Evolutionary conservation across 176 grass and related monocot species (phyloP), one percentile per base, ranked within the genome.

Genomic region (Oryza brachyantha): DNA sequence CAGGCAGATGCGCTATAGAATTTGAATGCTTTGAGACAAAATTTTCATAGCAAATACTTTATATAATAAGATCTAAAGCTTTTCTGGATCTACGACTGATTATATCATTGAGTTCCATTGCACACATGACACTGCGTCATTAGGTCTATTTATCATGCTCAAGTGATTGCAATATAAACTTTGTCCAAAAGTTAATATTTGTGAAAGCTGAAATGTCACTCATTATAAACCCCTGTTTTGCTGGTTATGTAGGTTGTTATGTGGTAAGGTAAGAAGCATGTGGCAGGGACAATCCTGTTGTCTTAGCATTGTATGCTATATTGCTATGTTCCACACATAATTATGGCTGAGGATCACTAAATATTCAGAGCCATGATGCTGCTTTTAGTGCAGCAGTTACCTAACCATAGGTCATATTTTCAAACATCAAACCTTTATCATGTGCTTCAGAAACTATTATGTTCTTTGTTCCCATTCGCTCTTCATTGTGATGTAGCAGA

Each of bases 201-300:
- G 52, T 78, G 29, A 50, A 66, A 50, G 66, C 5, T 66, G 42
- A 54, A 55, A 54, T 55, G 8, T 24, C 76, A 67, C 62, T 78
- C 4, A 66, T 66, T 27, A 19, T 54, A 54, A 79, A 79, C 0
- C 54, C 12, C 21, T 65, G 8, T 1, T 54, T 78, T 50, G 36
- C 31, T 32, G 31, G 31, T 32, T 32, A 4, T 32, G 31, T 4
- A 32, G 31, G 31, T 32, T 32, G 38, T 10, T 54, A 13, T 31
- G 7, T 29, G 32, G 14, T 55, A 17, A 52, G 25, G 60, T 73
- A 54, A 36, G 28, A 65, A 54, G 13, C 59, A 14, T 52, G 10
- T 73, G 41, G 13, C 58, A 13, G 13, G 67, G 12, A 2, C 37
- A 29, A 3, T 3, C 72, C 25, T 19, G 35, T 37, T 64, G 1